A percentile compares a stretch with the other conserved stretches of the same genome.
phyloP scores from a whole-genome alignment of 2,329 filamentous ascomycete species.

The Alternaria viburni region DNA sequence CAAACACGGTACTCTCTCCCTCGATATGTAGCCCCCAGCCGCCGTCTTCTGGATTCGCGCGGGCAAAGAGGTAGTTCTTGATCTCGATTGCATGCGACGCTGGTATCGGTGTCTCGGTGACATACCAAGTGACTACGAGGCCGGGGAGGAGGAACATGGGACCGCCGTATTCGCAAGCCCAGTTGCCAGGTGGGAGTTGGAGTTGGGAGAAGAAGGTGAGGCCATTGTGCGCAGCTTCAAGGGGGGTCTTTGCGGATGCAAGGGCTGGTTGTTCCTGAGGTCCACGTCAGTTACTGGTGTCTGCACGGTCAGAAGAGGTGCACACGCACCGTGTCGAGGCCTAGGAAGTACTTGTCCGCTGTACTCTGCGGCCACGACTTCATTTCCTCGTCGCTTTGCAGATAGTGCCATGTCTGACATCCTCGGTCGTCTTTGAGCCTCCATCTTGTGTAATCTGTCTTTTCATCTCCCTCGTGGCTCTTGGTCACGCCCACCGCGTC shows the following conservation, averaged over 20 bases:
- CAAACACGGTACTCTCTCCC: conserved; percentile 89
- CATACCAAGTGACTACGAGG: conserved; percentile 83
- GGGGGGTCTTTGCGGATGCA: conserved; percentile 71
- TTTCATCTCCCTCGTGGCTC: conserved; percentile 36
- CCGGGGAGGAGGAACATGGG: conserved; percentile 95
- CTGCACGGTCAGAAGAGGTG: neutral
- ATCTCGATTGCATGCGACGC: conserved; percentile 83
- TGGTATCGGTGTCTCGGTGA: conserved; percentile 85
- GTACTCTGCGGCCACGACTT: conserved; percentile 82
- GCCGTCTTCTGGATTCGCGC: conserved; percentile 85
- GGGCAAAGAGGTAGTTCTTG: conserved; percentile 86
- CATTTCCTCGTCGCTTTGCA: conserved; percentile 72
- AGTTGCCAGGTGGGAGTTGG: conserved; percentile 87
- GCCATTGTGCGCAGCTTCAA: conserved; percentile 81
- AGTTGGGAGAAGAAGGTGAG: conserved; percentile 88
- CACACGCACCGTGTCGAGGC: conserved; percentile 72
- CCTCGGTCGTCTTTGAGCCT: conserved; percentile 82
- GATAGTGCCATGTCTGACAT: conserved; percentile 92
- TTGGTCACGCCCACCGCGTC: conserved; percentile 20
- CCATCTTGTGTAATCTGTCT: conserved; percentile 85
- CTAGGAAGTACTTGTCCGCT: conserved; percentile 90
- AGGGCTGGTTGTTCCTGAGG: conserved; percentile 76
- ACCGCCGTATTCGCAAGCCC: conserved; percentile 97
- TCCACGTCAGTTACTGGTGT: neutral
- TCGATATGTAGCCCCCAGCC: conserved; percentile 98